Evolutionary conservation across 1,139 yeast genomes (phyloP).

Genomic region (Zygoascus sp.): DNA sequence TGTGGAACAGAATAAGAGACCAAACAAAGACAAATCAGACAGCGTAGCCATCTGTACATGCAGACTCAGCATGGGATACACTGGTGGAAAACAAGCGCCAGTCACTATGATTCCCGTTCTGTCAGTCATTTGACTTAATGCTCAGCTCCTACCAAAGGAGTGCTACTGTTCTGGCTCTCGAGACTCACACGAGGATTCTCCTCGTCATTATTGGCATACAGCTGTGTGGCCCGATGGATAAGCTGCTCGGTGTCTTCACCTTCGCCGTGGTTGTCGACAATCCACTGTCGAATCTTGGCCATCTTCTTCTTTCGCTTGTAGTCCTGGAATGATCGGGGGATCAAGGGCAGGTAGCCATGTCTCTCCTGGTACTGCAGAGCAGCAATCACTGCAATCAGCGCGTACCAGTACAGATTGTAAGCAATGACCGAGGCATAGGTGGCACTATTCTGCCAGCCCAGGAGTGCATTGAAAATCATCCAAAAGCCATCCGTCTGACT

Average conservation of each 20-base stretch:
- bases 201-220: slow-evolving; percentile 17
- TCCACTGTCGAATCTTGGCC: slow-evolving; percentile 12
- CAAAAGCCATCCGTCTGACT: slow-evolving; percentile 86
- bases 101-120: too few species aligned
- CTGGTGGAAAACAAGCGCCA: too few species aligned
- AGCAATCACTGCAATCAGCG: slow-evolving; percentile 49
- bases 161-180: slow-evolving; percentile 23
- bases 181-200: slow-evolving; percentile 17
- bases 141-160: slow-evolving; percentile 22
- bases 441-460: slow-evolving; percentile 92
- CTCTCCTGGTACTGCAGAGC: slow-evolving; percentile 71
- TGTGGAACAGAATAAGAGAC: too few species aligned
- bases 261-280: slow-evolving; percentile 3
- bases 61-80: too few species aligned
- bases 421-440: slow-evolving; percentile 82
- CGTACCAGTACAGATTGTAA: slow-evolving; percentile 80
- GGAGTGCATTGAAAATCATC: slow-evolving; percentile 83
- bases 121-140: too few species aligned
- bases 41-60: too few species aligned
- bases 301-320: slow-evolving; percentile 12
- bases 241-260: slow-evolving; percentile 21
- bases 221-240: slow-evolving; percentile 21
- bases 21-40: too few species aligned
- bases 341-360: slow-evolving; percentile 53
- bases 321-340: slow-evolving; percentile 17